phyloP scores from a whole-genome alignment of 352 stramenopile genomes.

The Lagenidium sp. region DNA sequence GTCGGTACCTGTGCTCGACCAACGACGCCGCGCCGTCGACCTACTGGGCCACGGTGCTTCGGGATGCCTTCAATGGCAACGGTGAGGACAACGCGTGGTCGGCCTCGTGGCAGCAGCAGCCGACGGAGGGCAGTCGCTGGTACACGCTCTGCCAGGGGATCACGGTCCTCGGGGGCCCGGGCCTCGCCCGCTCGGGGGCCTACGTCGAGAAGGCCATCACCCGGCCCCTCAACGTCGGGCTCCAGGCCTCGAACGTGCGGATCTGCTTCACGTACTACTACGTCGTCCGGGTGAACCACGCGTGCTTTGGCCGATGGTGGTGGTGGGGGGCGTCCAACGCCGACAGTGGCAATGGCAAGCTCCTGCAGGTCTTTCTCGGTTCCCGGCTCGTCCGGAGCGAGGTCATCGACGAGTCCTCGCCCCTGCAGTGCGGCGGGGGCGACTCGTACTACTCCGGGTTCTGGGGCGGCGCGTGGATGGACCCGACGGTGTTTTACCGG shows the following conservation, averaged over 20 bases:
- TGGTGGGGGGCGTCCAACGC: constrained; percentile 15
- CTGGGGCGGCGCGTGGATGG: constrained; percentile 1
- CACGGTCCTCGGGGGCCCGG: constrained; percentile 28
- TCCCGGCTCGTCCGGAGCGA: constrained; percentile 28
- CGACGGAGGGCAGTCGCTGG: constrained; percentile 20
- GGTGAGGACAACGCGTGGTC: constrained; percentile 47
- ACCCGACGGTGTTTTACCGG: constrained; percentile 24
- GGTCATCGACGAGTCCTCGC: constrained; percentile 24
- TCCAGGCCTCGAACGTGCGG: constrained; percentile 28
- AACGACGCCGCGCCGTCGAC: constrained; percentile 40
- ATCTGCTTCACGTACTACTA: constrained; percentile 62
- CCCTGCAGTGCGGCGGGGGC: constrained; percentile 30
- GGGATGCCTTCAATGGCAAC: constrained; percentile 50
- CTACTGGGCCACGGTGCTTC: constrained; percentile 33
- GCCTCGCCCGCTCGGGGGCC: constrained; percentile 19
- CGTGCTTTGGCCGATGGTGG: constrained; percentile 3
- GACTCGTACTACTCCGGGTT: constrained; percentile 1
- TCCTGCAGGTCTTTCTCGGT: constrained; percentile 37
- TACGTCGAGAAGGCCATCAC: constrained; percentile 35
- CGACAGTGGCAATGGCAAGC: constrained; percentile 23
- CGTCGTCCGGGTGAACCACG: constrained; percentile 39
- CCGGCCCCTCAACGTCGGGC: constrained; percentile 13
- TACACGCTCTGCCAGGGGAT: constrained; percentile 46
- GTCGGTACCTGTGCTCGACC: constrained; percentile 46
- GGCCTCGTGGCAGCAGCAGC: constrained; percentile 25